Evolutionary conservation across 768 basidiomycete genomes (phyloP), one percentile per base, ranked within the genome.

Genomic region (Psilocybe subaeruginosa): DNA sequence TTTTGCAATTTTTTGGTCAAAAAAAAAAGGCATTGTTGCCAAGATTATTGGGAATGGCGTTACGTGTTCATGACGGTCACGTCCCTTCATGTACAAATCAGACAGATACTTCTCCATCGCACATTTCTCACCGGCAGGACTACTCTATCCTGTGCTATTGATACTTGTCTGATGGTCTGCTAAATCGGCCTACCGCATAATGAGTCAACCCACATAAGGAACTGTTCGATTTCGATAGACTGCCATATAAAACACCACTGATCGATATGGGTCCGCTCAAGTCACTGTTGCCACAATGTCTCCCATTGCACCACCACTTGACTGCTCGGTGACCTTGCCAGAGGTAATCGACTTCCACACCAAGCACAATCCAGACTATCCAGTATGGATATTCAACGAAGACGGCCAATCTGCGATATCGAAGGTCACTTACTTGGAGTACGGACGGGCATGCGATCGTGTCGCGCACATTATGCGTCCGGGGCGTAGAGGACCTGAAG

Each of bases 391-490:
- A 8, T 82, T 73, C 45, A 51, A 70, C 8, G 71, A 73, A 33
- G 61, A 63, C 11, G 58, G 58, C 1, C 59, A 30, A 23, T 49
- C 69, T 4, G 59, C 65, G 23, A 60, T 73, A 11, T 69, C 70
- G 6, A 57, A 64, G 30, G 73, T 84, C 30, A 72, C 77, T 4
- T 74, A 76, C 53, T 57, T 80, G 7, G 80, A 84, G 55, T 84
- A 82, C 63, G 75, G 72, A 16, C 76, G 77, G 8, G 82, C 81
- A 8, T 74, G 73, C 45, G 77, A 83, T 59, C 76, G 81, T 14
- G 69, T 77, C 23, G 80, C 81, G 0, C 78, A 78, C 61, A 60
- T 66, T 19, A 47, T 82, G 11, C 72, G 77, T 14, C 80, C 79
- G 0, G 62, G 64, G 16, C 72, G 76, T 2, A 54, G 52, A 35